Base-by-base conservation (phyloP, 345 rosid genomes). In the Gynandropsis gynandra region DNA sequence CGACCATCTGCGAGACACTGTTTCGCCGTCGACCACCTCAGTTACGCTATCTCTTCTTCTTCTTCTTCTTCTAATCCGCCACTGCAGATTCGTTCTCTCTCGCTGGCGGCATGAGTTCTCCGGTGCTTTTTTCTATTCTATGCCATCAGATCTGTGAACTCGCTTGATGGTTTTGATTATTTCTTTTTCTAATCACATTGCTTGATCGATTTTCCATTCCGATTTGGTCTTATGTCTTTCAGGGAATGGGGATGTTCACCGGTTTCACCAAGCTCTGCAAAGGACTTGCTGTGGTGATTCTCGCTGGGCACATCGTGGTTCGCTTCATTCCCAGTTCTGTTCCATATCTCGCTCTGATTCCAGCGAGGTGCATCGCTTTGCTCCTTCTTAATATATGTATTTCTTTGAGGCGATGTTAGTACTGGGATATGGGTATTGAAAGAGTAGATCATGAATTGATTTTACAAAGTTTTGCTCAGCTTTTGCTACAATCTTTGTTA, bases 211-310 rank as follows among this genome's bases (percentile, higher is more conserved):
- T 34, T n/a, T 4, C 19, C 21, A 29, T 13, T 50, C 38, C 29
- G n/a, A 4, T 40, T 21, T 18, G 33, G 38, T 36, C 10, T 45
- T 13, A 18, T 53, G 5, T 50, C 55, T 9, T 45, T 16, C 44
- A 88, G 95, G 85, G 90, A 52, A 40, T 69, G 65, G 68, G 78
- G 61, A 61, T 78, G 64, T 80, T 78, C 43, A 69, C 73, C 24
- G 94, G 87, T 60, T 88, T 88, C 64, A 93, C 97, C 13, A 74
- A 74, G 81, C 82, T 88, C 31, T 85, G 99, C 73, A 88, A 93
- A 72, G 97, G 94, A 50, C 59, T 88, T 10, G 83, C 95, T 2
- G 82, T 78, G 46, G 83, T 93, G 31, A 87, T 88, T 21, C 76
- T 81, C 16, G 71, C 71, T 13, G 97, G 89, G 1, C 92, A 93